phyloP scores from a whole-genome alignment of 139 green algal species.

The Coccomyxa sp. region DNA sequence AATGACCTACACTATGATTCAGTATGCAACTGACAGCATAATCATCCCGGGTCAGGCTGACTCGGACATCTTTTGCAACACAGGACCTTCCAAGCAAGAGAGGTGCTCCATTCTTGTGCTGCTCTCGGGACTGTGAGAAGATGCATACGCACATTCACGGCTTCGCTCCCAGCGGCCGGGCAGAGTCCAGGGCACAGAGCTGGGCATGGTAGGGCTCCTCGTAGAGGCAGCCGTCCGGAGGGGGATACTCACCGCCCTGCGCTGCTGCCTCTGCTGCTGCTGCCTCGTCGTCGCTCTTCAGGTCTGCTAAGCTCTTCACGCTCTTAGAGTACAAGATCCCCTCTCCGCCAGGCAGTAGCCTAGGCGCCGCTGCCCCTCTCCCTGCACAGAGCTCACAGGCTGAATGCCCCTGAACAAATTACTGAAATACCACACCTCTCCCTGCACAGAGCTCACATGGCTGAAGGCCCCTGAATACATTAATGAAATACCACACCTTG shows the following conservation, averaged over 20 bases:
- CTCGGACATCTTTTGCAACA: background rate
- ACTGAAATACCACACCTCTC: too few relatives aligned
- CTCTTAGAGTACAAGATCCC: constrained; percentile 39
- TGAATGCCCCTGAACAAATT: background rate
- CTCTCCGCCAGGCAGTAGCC: constrained; percentile 9
- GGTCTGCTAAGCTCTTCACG: constrained; percentile 37
- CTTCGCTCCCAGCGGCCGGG: background rate
- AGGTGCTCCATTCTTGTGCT: background rate
- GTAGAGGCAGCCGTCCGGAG: too few relatives aligned
- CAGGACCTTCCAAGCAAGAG: background rate
- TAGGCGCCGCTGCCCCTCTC: constrained; percentile 21
- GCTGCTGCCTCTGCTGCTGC: constrained; percentile 57
- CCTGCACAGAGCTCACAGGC: constrained; percentile 9
- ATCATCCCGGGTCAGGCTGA: background rate
- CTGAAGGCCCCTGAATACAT: too few relatives aligned
- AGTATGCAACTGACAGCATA: background rate
- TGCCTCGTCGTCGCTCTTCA: constrained; percentile 56
- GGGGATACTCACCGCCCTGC: constrained; percentile 16
- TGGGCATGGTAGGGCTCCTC: background rate
- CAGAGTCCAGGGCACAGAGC: background rate
- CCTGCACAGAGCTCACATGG: too few relatives aligned
- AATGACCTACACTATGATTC: background rate
- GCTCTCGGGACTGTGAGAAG: too few relatives aligned
- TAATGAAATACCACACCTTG: too few relatives aligned
- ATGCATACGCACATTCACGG: background rate